A percentile compares a stretch with the other conserved stretches of the same genome.
These are phyloP conservation scores for Croton setiger DNA, from an alignment of 441 rosid species.

Conservation along the genomic window DNA sequence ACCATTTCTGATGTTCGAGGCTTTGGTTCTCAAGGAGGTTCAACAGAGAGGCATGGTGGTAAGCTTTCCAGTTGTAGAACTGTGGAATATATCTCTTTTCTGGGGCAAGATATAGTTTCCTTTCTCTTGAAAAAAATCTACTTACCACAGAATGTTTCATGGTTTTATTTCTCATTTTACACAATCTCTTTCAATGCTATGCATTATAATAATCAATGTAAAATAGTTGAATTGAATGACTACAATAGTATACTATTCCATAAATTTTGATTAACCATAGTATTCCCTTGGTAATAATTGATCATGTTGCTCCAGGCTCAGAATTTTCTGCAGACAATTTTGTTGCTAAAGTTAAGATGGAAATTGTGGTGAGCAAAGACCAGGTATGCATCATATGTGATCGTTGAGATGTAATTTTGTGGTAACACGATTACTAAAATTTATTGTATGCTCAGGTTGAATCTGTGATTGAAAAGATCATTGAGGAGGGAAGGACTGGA, in stretches of 20 bases:
- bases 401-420: conserved; percentile 6
- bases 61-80: conserved; percentile 27
- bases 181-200: not conserved
- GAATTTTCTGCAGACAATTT: conserved; percentile 91
- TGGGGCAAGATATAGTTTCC: not conserved
- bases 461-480: conserved; percentile 65
- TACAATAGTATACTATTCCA: not conserved
- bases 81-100: not conserved
- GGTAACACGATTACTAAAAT: not conserved
- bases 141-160: not conserved
- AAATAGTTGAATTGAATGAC: not conserved
- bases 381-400: conserved; percentile 45
- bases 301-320: conserved; percentile 46
- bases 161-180: not conserved
- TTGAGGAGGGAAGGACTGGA: conserved; percentile 78
- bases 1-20: conserved; percentile 93
- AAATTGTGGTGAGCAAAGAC: conserved; percentile 75
- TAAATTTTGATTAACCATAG: not conserved
- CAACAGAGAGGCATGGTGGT: conserved; percentile 87
- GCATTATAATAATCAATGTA: conserved; percentile 6
- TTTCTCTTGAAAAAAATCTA: not conserved
- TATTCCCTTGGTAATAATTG: not conserved
- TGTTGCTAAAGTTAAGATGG: conserved; percentile 86
- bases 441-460: conserved; percentile 49
- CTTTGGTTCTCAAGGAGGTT: conserved; percentile 90